Evolutionary conservation across 257 asterid genomes (phyloP), one percentile per base, ranked within the genome.

Genomic region (Petunia axillaris): DNA sequence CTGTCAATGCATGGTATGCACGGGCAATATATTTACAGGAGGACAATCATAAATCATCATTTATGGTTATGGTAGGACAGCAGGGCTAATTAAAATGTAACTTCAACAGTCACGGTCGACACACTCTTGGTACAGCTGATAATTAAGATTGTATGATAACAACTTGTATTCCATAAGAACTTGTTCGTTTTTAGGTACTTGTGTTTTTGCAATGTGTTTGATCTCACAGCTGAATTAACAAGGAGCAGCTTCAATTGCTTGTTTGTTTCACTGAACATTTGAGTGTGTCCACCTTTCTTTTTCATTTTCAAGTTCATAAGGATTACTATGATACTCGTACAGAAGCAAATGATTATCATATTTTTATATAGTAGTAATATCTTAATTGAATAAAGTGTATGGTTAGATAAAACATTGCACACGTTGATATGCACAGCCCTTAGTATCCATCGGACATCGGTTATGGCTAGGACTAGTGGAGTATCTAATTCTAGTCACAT

Each of bases 11-110:
- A 25, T 25, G 25, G 25, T 25, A 25, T 25, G 25, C 25, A 25
- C 25, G 25, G 25, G 25, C 25, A 25, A 25, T 25, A 25, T 25
- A 25, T 25, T 25, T 25, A 25, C 25, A 25, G 25, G 25, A 25
- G 25, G 25, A 25, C 25, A 25, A 25, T 41, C 53, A 1, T 67
- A 43, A 68, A 68, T 68, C 76, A 68, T 8, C 16, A 68, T 2
- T n/a, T 68, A 70, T 70, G 77, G 77, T 70, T 70, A 70, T 70
- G 16, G 16, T 70, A 59, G 57, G 77, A 46, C 77, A 25, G 25
- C 43, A 15, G 77, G 43, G 59, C 35, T 46, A 10, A 71, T 48
- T 71, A 71, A 71, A 59, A 25, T 48, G 77, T 48, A 71, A 48
- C 48, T 70, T 71, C 77, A 71, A 71, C 11, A 10, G 25, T 46